phyloP scores from a whole-genome alignment of 139 green algal genomes.

The Chlamydomonas sphaeroides region DNA sequence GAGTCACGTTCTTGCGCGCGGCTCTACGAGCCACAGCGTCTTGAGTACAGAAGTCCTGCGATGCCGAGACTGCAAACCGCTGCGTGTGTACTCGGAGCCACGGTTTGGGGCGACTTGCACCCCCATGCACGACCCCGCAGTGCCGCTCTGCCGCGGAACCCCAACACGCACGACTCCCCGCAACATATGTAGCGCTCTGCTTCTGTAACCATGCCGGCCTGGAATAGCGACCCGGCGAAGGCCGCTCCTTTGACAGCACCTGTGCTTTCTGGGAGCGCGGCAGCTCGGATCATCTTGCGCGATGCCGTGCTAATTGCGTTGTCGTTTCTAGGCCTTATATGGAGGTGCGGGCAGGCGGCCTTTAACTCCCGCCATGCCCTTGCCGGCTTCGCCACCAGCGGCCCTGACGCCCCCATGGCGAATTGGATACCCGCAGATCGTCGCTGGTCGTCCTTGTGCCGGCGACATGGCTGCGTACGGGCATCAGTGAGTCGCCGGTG shows the following conservation, averaged over 20 bases:
- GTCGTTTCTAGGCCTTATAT: not conserved
- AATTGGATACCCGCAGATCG: not conserved
- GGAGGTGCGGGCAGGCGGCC: not conserved
- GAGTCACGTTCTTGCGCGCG: no score
- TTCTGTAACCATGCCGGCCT: no score
- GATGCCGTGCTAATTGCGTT: not conserved
- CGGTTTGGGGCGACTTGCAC: no score
- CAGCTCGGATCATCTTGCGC: not conserved
- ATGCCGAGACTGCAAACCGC: no score
- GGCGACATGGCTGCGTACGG: not conserved
- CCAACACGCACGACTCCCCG: no score
- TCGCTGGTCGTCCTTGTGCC: not conserved
- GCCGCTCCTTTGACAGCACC: not conserved
- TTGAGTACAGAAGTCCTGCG: no score
- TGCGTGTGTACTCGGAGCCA: no score
- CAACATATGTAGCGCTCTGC: no score
- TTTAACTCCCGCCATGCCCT: slow-evolving; percentile 32
- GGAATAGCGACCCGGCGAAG: not conserved
- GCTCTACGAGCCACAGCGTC: no score
- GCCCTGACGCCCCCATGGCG: not conserved
- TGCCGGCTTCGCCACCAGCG: no score
- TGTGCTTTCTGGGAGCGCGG: not conserved
- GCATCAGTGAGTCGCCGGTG: not conserved
- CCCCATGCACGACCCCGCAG: no score
- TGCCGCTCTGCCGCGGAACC: no score